These are phyloP conservation scores for Annulohypoxylon truncatum DNA, from an alignment of 2,329 filamentous ascomycete species.

Conservation along the genomic window DNA sequence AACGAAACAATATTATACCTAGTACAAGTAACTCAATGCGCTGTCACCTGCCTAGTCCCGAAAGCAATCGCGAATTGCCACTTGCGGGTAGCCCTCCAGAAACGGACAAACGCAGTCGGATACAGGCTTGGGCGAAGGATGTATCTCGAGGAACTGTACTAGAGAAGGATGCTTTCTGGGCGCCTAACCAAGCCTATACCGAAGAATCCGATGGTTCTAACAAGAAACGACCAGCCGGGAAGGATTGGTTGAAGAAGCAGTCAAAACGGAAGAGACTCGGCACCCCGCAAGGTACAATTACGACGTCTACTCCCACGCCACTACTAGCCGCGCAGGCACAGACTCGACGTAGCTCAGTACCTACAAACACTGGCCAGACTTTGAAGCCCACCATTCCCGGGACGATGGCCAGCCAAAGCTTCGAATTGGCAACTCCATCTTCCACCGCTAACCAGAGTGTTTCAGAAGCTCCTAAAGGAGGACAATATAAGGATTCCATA, in stretches of 20 bases:
- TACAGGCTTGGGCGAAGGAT: slow-evolving; percentile 45
- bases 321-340: slow-evolving; percentile 9
- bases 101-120: slow-evolving; percentile 39
- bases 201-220: slow-evolving; percentile 17
- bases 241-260: slow-evolving; percentile 47
- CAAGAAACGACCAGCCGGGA: slow-evolving; percentile 42
- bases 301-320: slow-evolving; percentile 42
- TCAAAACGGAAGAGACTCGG: slow-evolving; percentile 42
- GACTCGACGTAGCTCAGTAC: slow-evolving; percentile 21
- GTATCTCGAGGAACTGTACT: slow-evolving; percentile 33
- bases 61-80: slow-evolving; percentile 46
- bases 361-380: not conserved
- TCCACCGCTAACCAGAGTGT: slow-evolving; percentile 38
- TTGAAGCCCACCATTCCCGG: slow-evolving; percentile 1
- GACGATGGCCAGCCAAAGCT: slow-evolving; percentile 38
- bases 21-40: slow-evolving; percentile 44
- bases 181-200: slow-evolving; percentile 30
- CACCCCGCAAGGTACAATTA: slow-evolving; percentile 33
- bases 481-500: not conserved
- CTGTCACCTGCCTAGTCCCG: slow-evolving; percentile 56
- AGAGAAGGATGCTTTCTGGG: slow-evolving; percentile 49
- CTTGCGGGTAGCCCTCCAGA: slow-evolving; percentile 27
- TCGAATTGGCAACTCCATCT: slow-evolving; percentile 46
- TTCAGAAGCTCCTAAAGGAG: slow-evolving; percentile 3
- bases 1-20: slow-evolving; percentile 25